phyloP scores from a whole-genome alignment of 495 filamentous ascomycete species.

The Tuber magnatum region DNA sequence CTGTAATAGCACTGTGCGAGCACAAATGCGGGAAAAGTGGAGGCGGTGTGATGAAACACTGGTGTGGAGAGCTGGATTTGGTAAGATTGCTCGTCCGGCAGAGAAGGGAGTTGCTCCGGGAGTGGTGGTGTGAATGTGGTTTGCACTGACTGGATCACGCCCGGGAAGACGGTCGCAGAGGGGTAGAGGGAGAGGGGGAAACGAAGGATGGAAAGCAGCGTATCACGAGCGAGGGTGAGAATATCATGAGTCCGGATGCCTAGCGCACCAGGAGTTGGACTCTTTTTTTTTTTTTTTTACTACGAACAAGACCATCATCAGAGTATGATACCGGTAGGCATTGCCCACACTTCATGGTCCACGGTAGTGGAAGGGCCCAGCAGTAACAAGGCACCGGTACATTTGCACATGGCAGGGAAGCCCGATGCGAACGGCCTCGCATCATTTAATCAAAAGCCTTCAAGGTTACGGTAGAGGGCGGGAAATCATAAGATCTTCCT shows the following conservation, averaged over 20 bases:
- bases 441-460: neutral
- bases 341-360: neutral
- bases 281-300: neutral
- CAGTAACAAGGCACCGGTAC: neutral
- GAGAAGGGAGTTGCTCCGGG: neutral
- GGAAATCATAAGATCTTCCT: neutral
- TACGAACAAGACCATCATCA: neutral
- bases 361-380: neutral
- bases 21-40: neutral
- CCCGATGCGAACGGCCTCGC: neutral
- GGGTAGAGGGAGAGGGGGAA: neutral
- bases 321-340: too few relatives aligned
- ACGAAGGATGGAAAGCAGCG: neutral
- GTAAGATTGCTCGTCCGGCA: neutral
- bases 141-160: neutral
- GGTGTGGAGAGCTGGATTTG: neutral
- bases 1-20: neutral
- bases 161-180: neutral
- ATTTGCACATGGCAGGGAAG: neutral
- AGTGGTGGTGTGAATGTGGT: neutral
- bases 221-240: neutral
- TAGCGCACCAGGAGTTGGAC: neutral
- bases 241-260: neutral
- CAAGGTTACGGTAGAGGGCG: neutral
- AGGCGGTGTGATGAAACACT: neutral